A percentile compares a stretch with the other conserved stretches of the same genome.
These are phyloP conservation scores for Protostelium mycophagum DNA, from an alignment of 78 protist species.

Conservation along the genomic window DNA sequence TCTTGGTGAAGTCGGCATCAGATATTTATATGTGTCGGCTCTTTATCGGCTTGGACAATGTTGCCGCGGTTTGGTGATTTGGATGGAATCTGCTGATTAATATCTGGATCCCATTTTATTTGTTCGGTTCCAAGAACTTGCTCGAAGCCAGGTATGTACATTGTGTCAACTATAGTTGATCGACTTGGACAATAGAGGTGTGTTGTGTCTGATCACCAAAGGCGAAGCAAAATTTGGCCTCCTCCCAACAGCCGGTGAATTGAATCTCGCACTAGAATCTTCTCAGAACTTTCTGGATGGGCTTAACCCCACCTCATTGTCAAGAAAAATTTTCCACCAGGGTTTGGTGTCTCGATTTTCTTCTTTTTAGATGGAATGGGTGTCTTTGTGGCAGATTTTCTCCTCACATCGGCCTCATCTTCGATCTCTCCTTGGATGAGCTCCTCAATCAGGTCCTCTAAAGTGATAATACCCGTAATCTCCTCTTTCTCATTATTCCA, in stretches of 20 bases:
- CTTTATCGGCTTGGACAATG: too few relatives aligned
- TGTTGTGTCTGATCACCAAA: too few relatives aligned
- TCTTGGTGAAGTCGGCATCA: too few relatives aligned
- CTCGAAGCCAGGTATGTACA: too few relatives aligned
- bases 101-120: too few relatives aligned
- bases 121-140: too few relatives aligned
- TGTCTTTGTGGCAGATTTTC: not conserved
- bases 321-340: not conserved
- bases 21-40: too few relatives aligned
- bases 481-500: not conserved
- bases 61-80: too few relatives aligned
- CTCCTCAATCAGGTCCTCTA: constrained; percentile 26
- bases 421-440: constrained; percentile 3
- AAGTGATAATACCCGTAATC: constrained; percentile 13
- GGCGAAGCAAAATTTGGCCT: too few relatives aligned
- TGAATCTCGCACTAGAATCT: not conserved
- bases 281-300: not conserved
- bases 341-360: not conserved
- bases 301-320: not conserved
- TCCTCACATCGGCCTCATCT: constrained; percentile 9
- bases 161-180: too few relatives aligned
- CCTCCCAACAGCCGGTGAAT: not conserved
- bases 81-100: too few relatives aligned
- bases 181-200: too few relatives aligned
- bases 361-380: not conserved